Evolutionary conservation across 1,284 basidiomycete species (phyloP).

Genomic region (Tilletia walkeri): DNA sequence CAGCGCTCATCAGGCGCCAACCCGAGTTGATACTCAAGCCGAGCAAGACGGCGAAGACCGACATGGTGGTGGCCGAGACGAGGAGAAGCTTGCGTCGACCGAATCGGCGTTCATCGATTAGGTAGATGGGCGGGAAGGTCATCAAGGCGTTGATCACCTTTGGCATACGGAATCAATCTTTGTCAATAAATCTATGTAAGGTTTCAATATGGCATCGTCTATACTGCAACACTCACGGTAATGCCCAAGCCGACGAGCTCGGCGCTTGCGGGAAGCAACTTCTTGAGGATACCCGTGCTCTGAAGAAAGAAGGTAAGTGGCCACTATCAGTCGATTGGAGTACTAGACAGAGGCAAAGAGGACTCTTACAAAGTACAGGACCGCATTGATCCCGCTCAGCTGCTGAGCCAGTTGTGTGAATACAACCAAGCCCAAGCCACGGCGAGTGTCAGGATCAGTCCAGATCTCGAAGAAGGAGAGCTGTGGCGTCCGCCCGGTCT

Average conservation of each 20-base stretch:
- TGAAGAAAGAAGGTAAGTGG: conserved; percentile 10
- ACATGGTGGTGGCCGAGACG: conserved; percentile 62
- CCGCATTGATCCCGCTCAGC: conserved; percentile 39
- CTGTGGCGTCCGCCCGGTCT: background rate
- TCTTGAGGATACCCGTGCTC: conserved; percentile 46
- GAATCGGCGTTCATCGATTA: conserved; percentile 66
- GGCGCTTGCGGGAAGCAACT: conserved; percentile 37
- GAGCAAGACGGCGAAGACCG: conserved; percentile 68
- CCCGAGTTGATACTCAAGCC: conserved; percentile 68
- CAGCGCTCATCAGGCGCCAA: conserved; percentile 63
- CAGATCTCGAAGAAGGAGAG: conserved; percentile 23
- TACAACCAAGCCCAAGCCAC: conserved; percentile 37
- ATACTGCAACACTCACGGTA: conserved; percentile 24
- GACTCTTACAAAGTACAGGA: conserved; percentile 12
- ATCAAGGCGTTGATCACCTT: conserved; percentile 66
- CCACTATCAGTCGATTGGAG: background rate
- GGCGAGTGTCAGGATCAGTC: conserved; percentile 27
- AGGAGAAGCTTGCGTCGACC: conserved; percentile 58
- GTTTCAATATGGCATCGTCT: background rate
- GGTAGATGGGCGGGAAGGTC: conserved; percentile 76
- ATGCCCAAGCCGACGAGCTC: conserved; percentile 44
- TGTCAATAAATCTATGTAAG: background rate
- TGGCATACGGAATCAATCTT: too few relatives aligned
- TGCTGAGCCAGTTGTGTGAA: conserved; percentile 52
- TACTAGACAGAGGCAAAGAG: background rate